Conservation (phyloP, 164 flowering plant species). For the Aristolochia contorta region DNA sequence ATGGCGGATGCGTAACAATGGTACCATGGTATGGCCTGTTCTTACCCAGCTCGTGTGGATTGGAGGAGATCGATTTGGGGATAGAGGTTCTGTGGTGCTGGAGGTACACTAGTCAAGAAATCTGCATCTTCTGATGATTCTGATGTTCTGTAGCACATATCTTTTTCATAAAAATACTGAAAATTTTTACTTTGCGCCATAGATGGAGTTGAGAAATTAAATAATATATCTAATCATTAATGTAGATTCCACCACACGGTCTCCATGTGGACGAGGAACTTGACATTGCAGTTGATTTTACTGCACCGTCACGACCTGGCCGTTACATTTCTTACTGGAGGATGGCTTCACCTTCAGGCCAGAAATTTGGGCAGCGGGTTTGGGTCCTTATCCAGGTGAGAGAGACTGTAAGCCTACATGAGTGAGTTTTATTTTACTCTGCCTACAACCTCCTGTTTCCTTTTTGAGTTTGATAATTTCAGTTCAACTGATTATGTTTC, state of each 20-base stretch:
- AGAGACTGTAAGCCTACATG: background rate
- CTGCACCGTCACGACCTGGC: constrained; percentile 67
- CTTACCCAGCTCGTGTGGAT: constrained; percentile 67
- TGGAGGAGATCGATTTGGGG: constrained; percentile 54
- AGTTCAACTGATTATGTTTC: background rate
- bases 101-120: constrained; percentile 27
- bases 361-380: constrained; percentile 75
- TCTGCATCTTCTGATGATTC: background rate
- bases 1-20: constrained; percentile 87
- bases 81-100: constrained; percentile 28
- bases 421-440: background rate
- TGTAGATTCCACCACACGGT: constrained; percentile 52
- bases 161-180: background rate
- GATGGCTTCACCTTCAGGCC: constrained; percentile 62
- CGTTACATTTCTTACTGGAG: constrained; percentile 85
- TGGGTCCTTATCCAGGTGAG: constrained; percentile 85
- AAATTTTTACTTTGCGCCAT: too few species aligned
- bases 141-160: background rate
- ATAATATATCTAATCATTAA: background rate
- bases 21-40: constrained; percentile 48
- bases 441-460: background rate
- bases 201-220: too few species aligned
- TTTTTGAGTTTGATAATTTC: background rate
- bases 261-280: constrained; percentile 35
- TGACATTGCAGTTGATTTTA: constrained; percentile 72